phyloP scores from a whole-genome alignment of 2,329 filamentous ascomycete species.

The Ophiostoma ulmi region DNA sequence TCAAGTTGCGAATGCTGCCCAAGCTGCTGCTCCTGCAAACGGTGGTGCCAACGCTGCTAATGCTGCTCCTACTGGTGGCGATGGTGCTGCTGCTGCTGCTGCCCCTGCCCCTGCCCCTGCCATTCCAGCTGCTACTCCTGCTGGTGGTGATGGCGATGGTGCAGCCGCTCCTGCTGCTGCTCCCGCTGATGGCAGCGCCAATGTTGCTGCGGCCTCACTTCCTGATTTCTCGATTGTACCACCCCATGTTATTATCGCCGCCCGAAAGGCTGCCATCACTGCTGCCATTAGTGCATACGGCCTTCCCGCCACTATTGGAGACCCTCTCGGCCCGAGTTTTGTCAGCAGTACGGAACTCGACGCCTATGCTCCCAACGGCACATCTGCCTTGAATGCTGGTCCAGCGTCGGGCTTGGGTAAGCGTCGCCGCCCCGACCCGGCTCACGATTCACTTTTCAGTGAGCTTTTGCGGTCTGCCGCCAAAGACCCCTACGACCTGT shows the following conservation, averaged over 20 bases:
- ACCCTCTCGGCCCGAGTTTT: no score
- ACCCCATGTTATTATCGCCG: neutral
- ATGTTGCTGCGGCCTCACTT: neutral
- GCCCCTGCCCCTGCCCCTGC: neutral
- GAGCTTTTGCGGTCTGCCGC: slow-evolving; percentile 15
- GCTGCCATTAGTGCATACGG: neutral
- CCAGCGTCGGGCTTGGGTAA: neutral
- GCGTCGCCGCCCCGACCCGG: neutral
- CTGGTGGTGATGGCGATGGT: neutral
- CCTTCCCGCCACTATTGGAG: no score
- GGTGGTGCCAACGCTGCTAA: no score
- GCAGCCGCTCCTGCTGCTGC: no score
- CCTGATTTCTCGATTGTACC: neutral
- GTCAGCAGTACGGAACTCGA: no score
- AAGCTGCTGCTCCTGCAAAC: neutral
- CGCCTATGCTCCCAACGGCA: no score
- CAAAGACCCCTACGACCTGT: slow-evolving; percentile 16
- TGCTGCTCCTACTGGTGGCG: neutral
- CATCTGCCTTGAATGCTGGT: neutral
- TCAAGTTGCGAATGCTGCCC: neutral
- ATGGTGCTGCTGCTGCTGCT: neutral
- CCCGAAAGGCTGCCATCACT: neutral
- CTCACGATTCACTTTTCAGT: neutral
- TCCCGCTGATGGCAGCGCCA: no score
- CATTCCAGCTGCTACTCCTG: neutral